Percentiles rank a stretch among this genome's conserved stretches.
Evolutionary conservation across 2,329 filamentous ascomycete genomes (phyloP).

Genomic region (Fusarium sp.): DNA sequence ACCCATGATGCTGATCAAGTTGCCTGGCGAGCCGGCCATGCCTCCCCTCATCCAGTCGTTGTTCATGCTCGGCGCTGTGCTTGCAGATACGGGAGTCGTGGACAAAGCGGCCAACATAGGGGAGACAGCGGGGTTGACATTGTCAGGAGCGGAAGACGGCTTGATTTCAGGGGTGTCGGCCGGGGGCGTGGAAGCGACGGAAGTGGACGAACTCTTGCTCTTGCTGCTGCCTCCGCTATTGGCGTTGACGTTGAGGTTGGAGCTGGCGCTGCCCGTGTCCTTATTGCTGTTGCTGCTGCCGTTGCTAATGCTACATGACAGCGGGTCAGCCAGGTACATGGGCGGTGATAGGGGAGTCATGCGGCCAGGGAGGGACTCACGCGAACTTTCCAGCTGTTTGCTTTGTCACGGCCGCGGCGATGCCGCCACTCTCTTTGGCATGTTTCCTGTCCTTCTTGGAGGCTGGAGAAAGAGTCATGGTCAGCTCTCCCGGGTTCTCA

Average conservation of each 20-base stretch:
- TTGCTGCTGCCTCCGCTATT: constrained; percentile 53
- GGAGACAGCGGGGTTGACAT: constrained; percentile 62
- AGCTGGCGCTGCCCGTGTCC: constrained; percentile 50
- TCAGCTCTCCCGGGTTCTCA: constrained; percentile 34
- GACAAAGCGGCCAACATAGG: constrained; percentile 66
- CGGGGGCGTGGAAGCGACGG: constrained; percentile 62
- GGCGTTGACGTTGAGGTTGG: constrained; percentile 41
- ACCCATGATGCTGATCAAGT: constrained; percentile 66
- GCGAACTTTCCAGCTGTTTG: constrained; percentile 67
- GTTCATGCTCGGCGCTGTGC: constrained; percentile 63
- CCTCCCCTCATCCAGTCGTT: constrained; percentile 63
- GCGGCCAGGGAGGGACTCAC: constrained; percentile 58
- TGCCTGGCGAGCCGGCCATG: constrained; percentile 67
- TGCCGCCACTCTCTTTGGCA: constrained; percentile 68
- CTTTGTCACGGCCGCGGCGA: constrained; percentile 68
- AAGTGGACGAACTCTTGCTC: constrained; percentile 56
- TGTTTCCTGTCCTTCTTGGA: constrained; percentile 70
- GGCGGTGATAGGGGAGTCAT: constrained; percentile 47
- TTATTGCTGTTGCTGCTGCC: constrained; percentile 53
- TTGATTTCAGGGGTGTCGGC: constrained; percentile 64
- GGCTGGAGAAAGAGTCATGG: constrained; percentile 53
- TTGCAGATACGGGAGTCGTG: constrained; percentile 64
- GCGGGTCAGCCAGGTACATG: constrained; percentile 45
- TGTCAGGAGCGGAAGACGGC: constrained; percentile 58
- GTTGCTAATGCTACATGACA: constrained; percentile 39